Evolutionary conservation across 352 stramenopile species (phyloP), one percentile per base, ranked within the genome.

Genomic region (Phytophthora sojae): DNA sequence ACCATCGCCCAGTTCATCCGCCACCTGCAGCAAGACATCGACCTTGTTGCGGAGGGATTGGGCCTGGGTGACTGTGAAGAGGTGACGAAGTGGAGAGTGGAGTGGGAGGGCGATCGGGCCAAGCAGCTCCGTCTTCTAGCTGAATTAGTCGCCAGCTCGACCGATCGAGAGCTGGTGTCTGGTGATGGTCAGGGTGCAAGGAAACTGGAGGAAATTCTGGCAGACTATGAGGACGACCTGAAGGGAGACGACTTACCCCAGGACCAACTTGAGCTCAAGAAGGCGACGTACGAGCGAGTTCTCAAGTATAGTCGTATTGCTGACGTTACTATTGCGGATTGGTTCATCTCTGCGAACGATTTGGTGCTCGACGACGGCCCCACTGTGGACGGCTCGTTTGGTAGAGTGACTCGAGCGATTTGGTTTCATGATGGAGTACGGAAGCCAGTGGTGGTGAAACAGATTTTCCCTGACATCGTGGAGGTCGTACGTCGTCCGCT

Each of bases 401-500:
- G 26, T 4, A 12, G 44, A 5, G n/a, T 14, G 14, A 11, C 12
- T 25, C 25, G n/a, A 17, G 52, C 52, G 25, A 58, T 23, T 26
- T 58, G 52, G 29, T 58, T 39, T 37, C 52, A 58, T 15, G 26
- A 58, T 45, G 29, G 52, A 17, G 14, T 25, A 26, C 15, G 15
- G 11, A 57, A 80, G 47, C 62, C 65, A 32, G 76, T 81, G 7
- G 73, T 80, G 12, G 70, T 83, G 15, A 83, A 83, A 60, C 73
- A 79, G 59, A 56, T 83, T 12, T 32, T 81, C 52, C 62, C 76
- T 1, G 70, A 74, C 37, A 83, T 58, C 12, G 25, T 9, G 17
- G 5, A 7, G 9, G 23, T 6, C 8, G 29, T 17, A 25, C 26
- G 29, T 1, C 26, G 17, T n/a, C 52, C 52, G 12, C 44, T 58